Conservation (phyloP, 352 stramenopile genomes). For the Aphanomyces astaci region DNA sequence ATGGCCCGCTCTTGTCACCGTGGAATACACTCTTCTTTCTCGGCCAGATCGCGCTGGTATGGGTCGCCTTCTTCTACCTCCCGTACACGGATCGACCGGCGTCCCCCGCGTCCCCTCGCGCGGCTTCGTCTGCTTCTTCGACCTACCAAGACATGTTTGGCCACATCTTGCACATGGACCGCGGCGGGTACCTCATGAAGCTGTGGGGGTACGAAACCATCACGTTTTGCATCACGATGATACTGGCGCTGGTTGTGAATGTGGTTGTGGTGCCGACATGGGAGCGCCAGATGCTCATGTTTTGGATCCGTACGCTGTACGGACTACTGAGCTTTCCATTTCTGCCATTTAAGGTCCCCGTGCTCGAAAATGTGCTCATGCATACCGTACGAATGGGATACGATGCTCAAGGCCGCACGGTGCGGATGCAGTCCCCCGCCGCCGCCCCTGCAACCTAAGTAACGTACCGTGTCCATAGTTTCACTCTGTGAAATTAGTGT, state of each 20-base stretch:
- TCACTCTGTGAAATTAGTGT: too few species aligned
- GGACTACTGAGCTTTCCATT: slow-evolving; percentile 83
- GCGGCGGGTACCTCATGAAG: slow-evolving; percentile 80
- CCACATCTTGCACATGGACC: slow-evolving; percentile 68
- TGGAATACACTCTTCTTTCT: slow-evolving; percentile 78
- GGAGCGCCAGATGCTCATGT: slow-evolving; percentile 75
- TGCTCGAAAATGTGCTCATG: slow-evolving; percentile 74
- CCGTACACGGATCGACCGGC: slow-evolving; percentile 66
- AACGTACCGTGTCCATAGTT: too few species aligned
- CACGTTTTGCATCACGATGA: slow-evolving; percentile 65
- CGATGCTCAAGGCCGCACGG: slow-evolving; percentile 68
- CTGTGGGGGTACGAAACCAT: slow-evolving; percentile 80
- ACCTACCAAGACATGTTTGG: slow-evolving; percentile 75
- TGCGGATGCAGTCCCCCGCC: slow-evolving; percentile 33
- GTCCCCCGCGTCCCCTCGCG: slow-evolving; percentile 55
- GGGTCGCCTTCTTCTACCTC: slow-evolving; percentile 75
- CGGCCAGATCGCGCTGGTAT: slow-evolving; percentile 75
- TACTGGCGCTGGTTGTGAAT: slow-evolving; percentile 47
- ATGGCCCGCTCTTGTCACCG: slow-evolving; percentile 48
- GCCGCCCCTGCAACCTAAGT: too few species aligned
- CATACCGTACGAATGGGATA: slow-evolving; percentile 82
- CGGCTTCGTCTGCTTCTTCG: slow-evolving; percentile 24
- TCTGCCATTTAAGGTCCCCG: slow-evolving; percentile 78
- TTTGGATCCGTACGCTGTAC: slow-evolving; percentile 82
- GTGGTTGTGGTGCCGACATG: slow-evolving; percentile 63